Evolutionary conservation across 352 stramenopile species (phyloP), one percentile per base, ranked within the genome.

Genomic region (Globisporangium nodosum): DNA sequence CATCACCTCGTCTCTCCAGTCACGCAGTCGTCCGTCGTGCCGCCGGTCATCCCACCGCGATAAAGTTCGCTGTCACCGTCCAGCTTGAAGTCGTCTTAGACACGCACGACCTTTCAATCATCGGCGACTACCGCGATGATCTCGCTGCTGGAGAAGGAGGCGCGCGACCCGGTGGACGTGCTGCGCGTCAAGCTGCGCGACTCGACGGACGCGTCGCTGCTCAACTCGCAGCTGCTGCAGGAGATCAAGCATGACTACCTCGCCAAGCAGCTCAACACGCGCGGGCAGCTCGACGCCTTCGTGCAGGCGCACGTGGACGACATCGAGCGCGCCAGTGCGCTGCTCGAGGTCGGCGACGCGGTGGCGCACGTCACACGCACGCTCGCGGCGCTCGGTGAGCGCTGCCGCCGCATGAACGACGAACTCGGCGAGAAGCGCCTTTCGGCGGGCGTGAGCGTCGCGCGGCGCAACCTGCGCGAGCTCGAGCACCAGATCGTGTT

Each of bases 201-300:
- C 70, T 87, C 78, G 43, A 90, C 74, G 16, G 83, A 90, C 55
- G 86, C 76, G 46, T 92, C 85, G 54, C 65, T 94, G 50, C 67
- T 94, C 42, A 92, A 94, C 61, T 87, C 81, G 33, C 85, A 91
- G 61, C 68, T 92, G 63, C 70, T 94, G 7, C 78, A 89, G 59
- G 85, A 92, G 71, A 92, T 92, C 69, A 94, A 94, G 57, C 73
- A 76, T 30, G 81, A 91, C 65, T 92, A 94, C 50, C 12, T 81
- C 46, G 58, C 59, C 35, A 90, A 91, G 58, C 81, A 91, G 50
- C 74, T 89, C 63, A 85, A 54, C 63, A 90, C 78, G 30, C 90
- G 87, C 35, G 81, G 76, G 0, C 78, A 92, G 58, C 64, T 94
- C 21, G 75, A 81, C 52, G 70, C 72, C 0, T 91, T 88, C 49